Base-by-base conservation (phyloP, 73 alveolate species). In the Paramecium octaurelia region DNA sequence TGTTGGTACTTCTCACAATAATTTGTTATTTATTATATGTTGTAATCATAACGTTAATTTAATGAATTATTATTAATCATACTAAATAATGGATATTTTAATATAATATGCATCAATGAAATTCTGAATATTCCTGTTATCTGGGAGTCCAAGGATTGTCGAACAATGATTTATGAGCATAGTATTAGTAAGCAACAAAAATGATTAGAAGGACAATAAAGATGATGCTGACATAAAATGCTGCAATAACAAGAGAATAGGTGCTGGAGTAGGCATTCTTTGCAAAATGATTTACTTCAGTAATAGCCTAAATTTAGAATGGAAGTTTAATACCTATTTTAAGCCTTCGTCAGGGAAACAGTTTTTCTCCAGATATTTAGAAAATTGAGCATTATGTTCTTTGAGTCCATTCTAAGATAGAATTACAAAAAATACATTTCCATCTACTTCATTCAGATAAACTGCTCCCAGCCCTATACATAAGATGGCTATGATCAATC, bases 381-480 rank as follows among this genome's bases (percentile, higher is more conserved):
- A 20, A 18, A 73, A 73, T 73, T 31, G 9, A 9, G 40, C n/a
- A 73, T 73, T 73, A 36, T 40, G 60, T 16, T 73, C 87, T 73
- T 27, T 73, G 5, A 73, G 87, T 10, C 87, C 87, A 35, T 73
- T 64, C 84, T 64, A 64, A 31, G 14, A 64, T 27, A 27, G 12
- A 4, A 54, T n/a, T 18, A 3, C 12, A 23, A 64, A 14, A 11
- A 64, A 27, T 64, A 64, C 87, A 29, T 34, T 38, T 36, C 87
- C 87, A 73, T 73, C 87, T 73, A 73, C 87, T 36, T 73, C 87
- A 4, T 27, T 35, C n/a, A 73, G 20, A 73, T 73, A 73, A 73
- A 73, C 59, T 8, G 59, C 57, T 35, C 87, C 87, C 18, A 73
- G 11, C 0, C 23, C 87, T 1, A 73, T 36, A 14, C 87, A 73